Conservation (phyloP, 768 basidiomycete species). For the Lentinula aciculospora region DNA sequence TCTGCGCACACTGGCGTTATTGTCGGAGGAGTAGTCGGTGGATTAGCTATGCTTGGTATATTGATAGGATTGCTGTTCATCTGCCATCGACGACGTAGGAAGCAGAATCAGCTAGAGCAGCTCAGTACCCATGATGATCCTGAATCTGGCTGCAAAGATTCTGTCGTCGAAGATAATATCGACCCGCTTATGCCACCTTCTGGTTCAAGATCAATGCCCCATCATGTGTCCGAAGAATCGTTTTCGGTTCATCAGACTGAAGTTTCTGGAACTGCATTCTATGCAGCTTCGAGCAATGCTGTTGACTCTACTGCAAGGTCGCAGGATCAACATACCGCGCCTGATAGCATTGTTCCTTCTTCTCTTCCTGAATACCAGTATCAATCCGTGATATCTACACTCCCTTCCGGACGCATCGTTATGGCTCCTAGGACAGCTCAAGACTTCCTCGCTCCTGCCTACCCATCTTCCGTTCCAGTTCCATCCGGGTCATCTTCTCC, state of each 20-base stretch:
- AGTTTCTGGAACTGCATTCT: neutral
- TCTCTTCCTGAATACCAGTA: neutral
- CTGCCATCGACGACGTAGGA: neutral
- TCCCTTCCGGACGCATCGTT: neutral
- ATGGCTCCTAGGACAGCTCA: neutral
- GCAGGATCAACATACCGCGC: neutral
- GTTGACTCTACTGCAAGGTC: neutral
- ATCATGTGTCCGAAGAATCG: neutral
- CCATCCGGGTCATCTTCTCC: neutral
- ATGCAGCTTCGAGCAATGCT: neutral
- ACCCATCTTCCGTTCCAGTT: neutral
- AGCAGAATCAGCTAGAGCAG: neutral
- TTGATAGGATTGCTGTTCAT: neutral
- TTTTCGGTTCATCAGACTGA: neutral
- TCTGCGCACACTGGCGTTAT: neutral
- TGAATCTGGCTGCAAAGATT: neutral
- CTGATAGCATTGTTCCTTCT: too few species aligned
- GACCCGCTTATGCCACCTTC: neutral
- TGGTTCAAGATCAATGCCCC: neutral
- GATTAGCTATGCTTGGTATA: neutral
- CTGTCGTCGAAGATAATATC: too few species aligned
- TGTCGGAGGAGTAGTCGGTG: constrained; percentile 6
- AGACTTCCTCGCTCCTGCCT: neutral
- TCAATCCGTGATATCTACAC: neutral
- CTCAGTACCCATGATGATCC: neutral